phyloP scores from a whole-genome alignment of 345 rosid genomes.

The Nephelium lappaceum region DNA sequence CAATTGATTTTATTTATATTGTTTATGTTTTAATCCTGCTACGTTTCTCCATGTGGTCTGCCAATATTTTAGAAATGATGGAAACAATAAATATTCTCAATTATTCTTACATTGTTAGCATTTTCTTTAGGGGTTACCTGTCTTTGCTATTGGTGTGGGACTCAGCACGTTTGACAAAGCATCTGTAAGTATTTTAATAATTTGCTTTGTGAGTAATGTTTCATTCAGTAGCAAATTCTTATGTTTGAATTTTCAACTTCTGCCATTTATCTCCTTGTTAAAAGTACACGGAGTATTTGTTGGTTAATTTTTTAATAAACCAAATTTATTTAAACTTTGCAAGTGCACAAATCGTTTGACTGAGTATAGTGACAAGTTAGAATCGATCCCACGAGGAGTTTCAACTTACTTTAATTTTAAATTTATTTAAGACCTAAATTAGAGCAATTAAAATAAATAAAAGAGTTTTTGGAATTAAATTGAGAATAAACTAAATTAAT shows the following conservation, averaged over 20 bases:
- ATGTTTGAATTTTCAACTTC: not conserved
- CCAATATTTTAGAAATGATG: not conserved
- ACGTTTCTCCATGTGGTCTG: not conserved
- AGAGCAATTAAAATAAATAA: too few relatives aligned
- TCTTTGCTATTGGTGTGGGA: conserved; percentile 80
- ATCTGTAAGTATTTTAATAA: conserved; percentile 60
- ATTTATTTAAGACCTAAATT: too few relatives aligned
- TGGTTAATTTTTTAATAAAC: too few relatives aligned
- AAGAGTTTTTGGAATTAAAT: too few relatives aligned
- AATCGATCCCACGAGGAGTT: too few relatives aligned
- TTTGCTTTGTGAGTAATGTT: not conserved
- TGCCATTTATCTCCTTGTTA: conserved; percentile 1
- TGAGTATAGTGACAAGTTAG: too few relatives aligned
- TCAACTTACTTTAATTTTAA: too few relatives aligned
- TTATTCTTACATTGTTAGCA: conserved; percentile 17
- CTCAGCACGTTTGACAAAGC: conserved; percentile 91
- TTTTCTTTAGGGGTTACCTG: conserved; percentile 79
- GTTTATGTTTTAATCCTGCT: not conserved
- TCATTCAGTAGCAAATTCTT: not conserved
- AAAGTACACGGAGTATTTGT: too few relatives aligned
- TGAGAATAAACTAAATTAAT: too few relatives aligned
- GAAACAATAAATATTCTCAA: conserved; percentile 1
- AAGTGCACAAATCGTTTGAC: too few relatives aligned
- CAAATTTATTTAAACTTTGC: too few relatives aligned
- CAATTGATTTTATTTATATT: not conserved